Evolutionary conservation across 768 basidiomycete genomes (phyloP), one percentile per base, ranked within the genome.

Genomic region (Royoungia palumana): DNA sequence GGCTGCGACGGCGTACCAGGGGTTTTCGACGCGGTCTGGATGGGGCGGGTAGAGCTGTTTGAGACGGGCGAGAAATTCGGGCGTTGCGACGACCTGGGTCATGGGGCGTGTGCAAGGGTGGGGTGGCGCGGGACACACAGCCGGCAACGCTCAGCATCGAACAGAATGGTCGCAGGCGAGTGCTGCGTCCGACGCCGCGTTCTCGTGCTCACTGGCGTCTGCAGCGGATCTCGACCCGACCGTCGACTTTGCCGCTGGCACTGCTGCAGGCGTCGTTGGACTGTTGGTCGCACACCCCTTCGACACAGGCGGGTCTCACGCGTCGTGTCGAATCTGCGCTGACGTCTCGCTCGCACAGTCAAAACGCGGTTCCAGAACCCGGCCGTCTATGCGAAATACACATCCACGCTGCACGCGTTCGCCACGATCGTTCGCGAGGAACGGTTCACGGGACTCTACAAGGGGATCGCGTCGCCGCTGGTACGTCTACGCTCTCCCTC

Each of bases 351-450:
- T 44, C 28, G 12, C 35, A 9, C 55, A 87, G 89, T 91, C 54
- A 92, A 92, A 72, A 87, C 89, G 14, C 79, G 89, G 34, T 78
- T 90, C 49, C 89, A 92, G 64, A 85, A 74, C 57, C 84, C 85
- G 0, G 64, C 70, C 20, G 75, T 81, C 16, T 73, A 79, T 12
- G 58, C 61, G 4, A 80, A 69, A 58, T 91, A 92, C 58, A 70
- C 64, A 19, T 84, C 83, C 6, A 86, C 82, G 0, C 57, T 79
- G n/a, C 70, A 84, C 63, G 84, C 88, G 1, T 72, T 90, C 44
- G 51, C 66, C 28, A 86, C 81, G 2, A 90, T 92, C 47, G 58
- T 85, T 2, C 74, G 75, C 10, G 87, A 90, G 62, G 89, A 91
- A 62, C 74, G 75, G 24, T 72, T 89, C 40, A 52, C 71, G 28